Base-by-base conservation (phyloP, 208 protist species). In the Zelonia costaricensis region DNA sequence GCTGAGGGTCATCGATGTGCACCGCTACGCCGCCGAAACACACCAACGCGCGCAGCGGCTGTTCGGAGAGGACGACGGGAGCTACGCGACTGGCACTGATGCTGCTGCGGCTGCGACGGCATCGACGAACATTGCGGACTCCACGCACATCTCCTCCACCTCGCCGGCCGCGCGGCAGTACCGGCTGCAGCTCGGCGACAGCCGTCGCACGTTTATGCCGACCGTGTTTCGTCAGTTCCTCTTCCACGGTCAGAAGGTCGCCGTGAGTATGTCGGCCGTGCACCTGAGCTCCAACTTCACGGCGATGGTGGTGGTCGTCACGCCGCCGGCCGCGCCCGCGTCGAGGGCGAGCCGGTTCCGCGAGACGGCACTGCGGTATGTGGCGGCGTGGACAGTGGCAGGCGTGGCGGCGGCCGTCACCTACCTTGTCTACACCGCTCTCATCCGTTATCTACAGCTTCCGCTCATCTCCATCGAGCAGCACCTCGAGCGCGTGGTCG, bases 221-320 rank as follows among this genome's bases (percentile, higher is more conserved):
- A 31, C 44, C 1, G 30, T 62, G 4, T 61, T 62, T 27, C 62
- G 45, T 10, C 35, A 63, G 40, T 64, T 68, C 40, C 39, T 55
- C 53, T 62, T 47, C 7, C 27, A 51, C 1, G 38, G 42, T 3
- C 38, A 68, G 38, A 20, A 28, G 13, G 54, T 39, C 13, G 59
- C 68, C 0, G 59, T 74, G 25, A 63, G 49, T 16, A 40, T 74
- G 28, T 62, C 40, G 27, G 44, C 54, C 15, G 46, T 74, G 38
- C 44, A 47, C 35, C n/a, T 65, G 42, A 47, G 20, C 15, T 61
- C 42, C 20, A 52, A 62, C 45, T 60, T 68, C 25, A 52, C 68
- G 1, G 55, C 31, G 22, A 31, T 63, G 35, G 39, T 68, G 9
- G 55, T 74, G 9, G 13, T 68, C 7, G 46, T 25, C 1, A 67